A percentile compares a stretch with the other conserved stretches of the same genome.
Conservation (phyloP, 2,329 filamentous ascomycete genomes). For the Diaporthe capsici region DNA sequence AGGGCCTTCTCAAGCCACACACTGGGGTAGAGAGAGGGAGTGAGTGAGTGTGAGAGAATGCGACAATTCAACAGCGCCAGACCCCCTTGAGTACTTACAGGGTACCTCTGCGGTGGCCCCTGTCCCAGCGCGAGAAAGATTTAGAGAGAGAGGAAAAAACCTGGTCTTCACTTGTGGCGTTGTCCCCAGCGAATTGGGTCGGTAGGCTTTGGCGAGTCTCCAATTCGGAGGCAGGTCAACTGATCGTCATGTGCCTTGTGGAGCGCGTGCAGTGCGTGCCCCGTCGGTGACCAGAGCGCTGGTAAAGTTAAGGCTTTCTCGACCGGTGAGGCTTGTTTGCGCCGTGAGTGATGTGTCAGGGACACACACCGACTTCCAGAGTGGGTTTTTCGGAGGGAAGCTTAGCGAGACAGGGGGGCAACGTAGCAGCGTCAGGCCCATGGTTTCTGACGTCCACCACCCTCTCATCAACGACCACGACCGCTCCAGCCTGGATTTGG, state of each 20-base stretch:
- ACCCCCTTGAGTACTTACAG: slow-evolving; percentile 22
- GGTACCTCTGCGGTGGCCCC: slow-evolving; percentile 25
- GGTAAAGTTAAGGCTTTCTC: slow-evolving; percentile 29
- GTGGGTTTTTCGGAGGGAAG: slow-evolving; percentile 22
- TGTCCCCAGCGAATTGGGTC: slow-evolving; percentile 1
- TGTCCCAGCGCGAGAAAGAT: slow-evolving; percentile 10
- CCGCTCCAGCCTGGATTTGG: background rate
- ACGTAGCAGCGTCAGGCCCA: slow-evolving; percentile 11
- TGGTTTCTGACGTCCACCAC: background rate
- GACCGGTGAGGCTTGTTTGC: slow-evolving; percentile 39
- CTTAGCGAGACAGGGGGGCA: slow-evolving; percentile 32
- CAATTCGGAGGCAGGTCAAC: slow-evolving; percentile 29
- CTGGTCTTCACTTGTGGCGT: background rate
- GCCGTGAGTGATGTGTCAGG: slow-evolving; percentile 38
- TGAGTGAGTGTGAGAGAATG: background rate
- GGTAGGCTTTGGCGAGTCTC: slow-evolving; percentile 7
- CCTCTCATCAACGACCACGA: background rate
- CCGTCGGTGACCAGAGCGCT: slow-evolving; percentile 35
- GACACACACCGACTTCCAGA: slow-evolving; percentile 33
- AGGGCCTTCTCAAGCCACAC: slow-evolving; percentile 16
- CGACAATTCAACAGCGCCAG: slow-evolving; percentile 25
- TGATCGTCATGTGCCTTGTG: slow-evolving; percentile 19
- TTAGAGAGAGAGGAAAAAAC: background rate
- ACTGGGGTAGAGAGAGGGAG: slow-evolving; percentile 2
- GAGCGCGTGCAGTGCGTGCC: slow-evolving; percentile 14